Evolutionary conservation across 1,284 basidiomycete species (phyloP).

Genomic region (Sanguinoderma infundibulare): DNA sequence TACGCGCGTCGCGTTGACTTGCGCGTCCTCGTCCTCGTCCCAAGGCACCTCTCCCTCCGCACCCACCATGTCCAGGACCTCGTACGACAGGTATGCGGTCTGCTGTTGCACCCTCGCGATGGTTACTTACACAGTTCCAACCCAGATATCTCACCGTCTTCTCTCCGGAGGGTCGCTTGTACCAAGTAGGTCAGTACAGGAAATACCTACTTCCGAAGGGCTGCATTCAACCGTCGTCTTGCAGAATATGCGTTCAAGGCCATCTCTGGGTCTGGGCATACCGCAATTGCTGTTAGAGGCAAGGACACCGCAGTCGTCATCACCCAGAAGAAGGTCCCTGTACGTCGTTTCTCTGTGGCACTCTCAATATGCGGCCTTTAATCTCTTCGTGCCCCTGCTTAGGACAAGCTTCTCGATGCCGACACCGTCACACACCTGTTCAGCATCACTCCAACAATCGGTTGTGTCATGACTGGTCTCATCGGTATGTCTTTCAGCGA

Average conservation of each 20-base stretch:
- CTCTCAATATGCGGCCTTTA: neutral
- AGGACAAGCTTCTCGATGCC: conserved; percentile 99
- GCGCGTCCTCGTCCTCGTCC: conserved; percentile 33
- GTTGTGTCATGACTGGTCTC: conserved; percentile 97
- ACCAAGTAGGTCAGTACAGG: conserved; percentile 89
- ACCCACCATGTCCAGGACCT: conserved; percentile 76
- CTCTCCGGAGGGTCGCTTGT: conserved; percentile 92
- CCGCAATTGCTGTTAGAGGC: conserved; percentile 90
- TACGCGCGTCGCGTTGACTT: conserved; percentile 34
- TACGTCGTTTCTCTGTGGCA: conserved; percentile 44
- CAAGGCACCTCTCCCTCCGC: conserved; percentile 15
- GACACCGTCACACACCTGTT: conserved; percentile 96
- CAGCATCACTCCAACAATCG: conserved; percentile 95
- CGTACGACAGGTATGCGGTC: conserved; percentile 69
- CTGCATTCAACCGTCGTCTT: neutral
- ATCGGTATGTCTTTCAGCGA: conserved; percentile 63
- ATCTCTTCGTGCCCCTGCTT: conserved; percentile 2
- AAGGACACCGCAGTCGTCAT: conserved; percentile 95
- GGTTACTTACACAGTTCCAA: neutral
- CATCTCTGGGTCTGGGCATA: conserved; percentile 95
- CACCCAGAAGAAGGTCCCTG: conserved; percentile 98
- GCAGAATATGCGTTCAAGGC: conserved; percentile 99
- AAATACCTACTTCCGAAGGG: neutral
- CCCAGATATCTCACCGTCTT: conserved; percentile 88
- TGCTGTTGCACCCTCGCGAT: neutral